phyloP scores from a whole-genome alignment of 441 rosid species.

The Codiaeum variegatum region DNA sequence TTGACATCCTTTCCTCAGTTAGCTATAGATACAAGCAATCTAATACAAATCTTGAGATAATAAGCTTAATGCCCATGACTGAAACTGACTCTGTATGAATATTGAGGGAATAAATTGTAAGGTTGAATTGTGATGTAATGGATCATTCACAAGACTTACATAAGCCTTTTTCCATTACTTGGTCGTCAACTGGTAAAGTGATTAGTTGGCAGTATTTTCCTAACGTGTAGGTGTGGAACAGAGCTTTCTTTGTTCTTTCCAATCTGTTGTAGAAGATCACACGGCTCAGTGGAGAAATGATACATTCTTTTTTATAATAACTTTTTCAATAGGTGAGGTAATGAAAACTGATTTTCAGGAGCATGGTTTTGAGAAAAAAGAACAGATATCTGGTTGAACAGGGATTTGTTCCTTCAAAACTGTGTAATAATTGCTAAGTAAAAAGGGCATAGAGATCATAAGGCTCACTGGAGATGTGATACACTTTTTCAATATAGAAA shows the following conservation, averaged over 20 bases:
- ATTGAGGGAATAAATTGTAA: slow-evolving; percentile 1
- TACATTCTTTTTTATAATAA: not conserved
- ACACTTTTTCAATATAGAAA: not conserved
- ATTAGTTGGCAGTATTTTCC: not conserved
- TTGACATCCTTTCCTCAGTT: not conserved
- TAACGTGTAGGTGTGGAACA: not conserved
- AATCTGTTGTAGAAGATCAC: not conserved
- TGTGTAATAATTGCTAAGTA: not conserved
- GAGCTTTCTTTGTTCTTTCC: not conserved
- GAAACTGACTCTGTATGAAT: not conserved
- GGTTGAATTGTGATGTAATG: not conserved
- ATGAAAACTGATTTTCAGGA: not conserved
- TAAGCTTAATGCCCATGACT: not conserved
- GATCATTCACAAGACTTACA: not conserved
- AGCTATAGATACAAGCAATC: not conserved
- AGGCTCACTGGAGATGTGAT: not conserved
- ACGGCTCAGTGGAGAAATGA: not conserved
- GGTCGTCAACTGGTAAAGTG: not conserved
- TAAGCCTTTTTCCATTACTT: not conserved
- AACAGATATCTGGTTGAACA: not conserved
- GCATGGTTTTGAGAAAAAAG: not conserved
- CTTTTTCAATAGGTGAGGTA: not conserved
- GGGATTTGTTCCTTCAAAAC: not conserved
- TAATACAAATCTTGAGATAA: not conserved
- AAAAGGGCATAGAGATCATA: not conserved